phyloP scores from a whole-genome alignment of 352 stramenopile genomes.

The Pythium aristosporum region DNA sequence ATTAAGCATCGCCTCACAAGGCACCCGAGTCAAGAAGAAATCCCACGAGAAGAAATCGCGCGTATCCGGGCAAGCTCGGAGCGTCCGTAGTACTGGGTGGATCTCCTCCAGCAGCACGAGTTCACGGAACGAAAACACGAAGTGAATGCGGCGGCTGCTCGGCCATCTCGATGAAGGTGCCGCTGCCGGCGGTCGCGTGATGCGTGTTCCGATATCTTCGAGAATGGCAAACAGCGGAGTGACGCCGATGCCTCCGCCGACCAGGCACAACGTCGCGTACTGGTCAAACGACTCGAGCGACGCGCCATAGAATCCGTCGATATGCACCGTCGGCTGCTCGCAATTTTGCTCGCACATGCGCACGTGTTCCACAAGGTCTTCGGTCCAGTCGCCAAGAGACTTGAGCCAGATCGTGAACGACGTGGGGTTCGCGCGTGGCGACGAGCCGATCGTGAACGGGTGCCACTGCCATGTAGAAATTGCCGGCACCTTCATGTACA shows the following conservation, averaged over 20 bases:
- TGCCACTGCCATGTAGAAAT: slow-evolving; percentile 54
- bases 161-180: no score
- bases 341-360: slow-evolving; percentile 29
- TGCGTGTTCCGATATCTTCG: slow-evolving; percentile 33
- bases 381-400: slow-evolving; percentile 42
- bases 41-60: slow-evolving; percentile 23
- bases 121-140: slow-evolving; percentile 46
- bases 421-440: slow-evolving; percentile 20
- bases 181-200: background rate
- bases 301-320: slow-evolving; percentile 46
- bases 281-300: slow-evolving; percentile 36
- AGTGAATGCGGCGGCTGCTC: slow-evolving; percentile 23
- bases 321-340: slow-evolving; percentile 28
- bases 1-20: slow-evolving; percentile 11
- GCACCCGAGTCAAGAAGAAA: slow-evolving; percentile 28
- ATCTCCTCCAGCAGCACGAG: slow-evolving; percentile 37
- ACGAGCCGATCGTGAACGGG: slow-evolving; percentile 46
- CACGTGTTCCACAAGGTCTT: slow-evolving; percentile 28
- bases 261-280: slow-evolving; percentile 35
- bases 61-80: slow-evolving; percentile 32
- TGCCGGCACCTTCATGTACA: slow-evolving; percentile 45
- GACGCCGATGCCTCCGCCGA: slow-evolving; percentile 39
- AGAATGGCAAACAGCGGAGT: slow-evolving; percentile 40
- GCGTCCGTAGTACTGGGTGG: slow-evolving; percentile 25
- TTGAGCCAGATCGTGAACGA: slow-evolving; percentile 42